phyloP scores from a whole-genome alignment of 2,329 filamentous ascomycete genomes.

The Pleomassaria siparia region DNA sequence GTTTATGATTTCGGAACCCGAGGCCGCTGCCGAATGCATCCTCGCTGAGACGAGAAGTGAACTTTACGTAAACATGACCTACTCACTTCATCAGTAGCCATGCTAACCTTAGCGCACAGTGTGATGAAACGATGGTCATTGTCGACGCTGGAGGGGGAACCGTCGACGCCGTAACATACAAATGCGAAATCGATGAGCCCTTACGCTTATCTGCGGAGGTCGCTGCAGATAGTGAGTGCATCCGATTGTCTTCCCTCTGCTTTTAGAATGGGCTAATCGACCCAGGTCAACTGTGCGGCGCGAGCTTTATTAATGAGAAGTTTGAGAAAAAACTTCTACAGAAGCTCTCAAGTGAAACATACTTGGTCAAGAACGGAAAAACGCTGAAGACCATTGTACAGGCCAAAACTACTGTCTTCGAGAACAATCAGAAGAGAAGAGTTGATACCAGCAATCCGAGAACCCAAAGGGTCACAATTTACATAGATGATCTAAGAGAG shows the following conservation, averaged over 20 bases:
- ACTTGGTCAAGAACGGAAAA: constrained; percentile 15
- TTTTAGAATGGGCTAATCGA: background rate
- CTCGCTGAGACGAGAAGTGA: constrained; percentile 13
- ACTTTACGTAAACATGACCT: constrained; percentile 12
- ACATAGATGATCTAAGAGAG: constrained; percentile 11
- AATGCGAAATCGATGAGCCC: constrained; percentile 5
- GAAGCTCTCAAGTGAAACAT: constrained; percentile 21
- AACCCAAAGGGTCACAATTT: background rate
- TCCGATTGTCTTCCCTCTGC: background rate
- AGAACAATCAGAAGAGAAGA: constrained; percentile 11
- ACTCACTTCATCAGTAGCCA: background rate
- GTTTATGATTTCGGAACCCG: constrained; percentile 24
- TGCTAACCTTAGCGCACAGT: constrained; percentile 5
- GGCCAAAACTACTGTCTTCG: constrained; percentile 6
- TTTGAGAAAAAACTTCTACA: constrained; percentile 20
- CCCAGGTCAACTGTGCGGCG: constrained; percentile 31
- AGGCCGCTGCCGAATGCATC: constrained; percentile 21
- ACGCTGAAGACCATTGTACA: constrained; percentile 16
- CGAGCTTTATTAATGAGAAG: constrained; percentile 33
- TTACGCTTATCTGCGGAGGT: constrained; percentile 15
- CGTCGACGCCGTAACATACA: constrained; percentile 20
- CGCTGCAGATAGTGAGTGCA: constrained; percentile 13
- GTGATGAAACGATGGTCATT: constrained; percentile 14
- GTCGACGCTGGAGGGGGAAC: constrained; percentile 22
- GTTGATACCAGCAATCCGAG: constrained; percentile 2